Percentiles rank a stretch among this genome's conserved stretches.
These are phyloP conservation scores for Fusarium guadeloupense DNA, from an alignment of 2,329 filamentous ascomycete genomes.

Conservation along the genomic window DNA sequence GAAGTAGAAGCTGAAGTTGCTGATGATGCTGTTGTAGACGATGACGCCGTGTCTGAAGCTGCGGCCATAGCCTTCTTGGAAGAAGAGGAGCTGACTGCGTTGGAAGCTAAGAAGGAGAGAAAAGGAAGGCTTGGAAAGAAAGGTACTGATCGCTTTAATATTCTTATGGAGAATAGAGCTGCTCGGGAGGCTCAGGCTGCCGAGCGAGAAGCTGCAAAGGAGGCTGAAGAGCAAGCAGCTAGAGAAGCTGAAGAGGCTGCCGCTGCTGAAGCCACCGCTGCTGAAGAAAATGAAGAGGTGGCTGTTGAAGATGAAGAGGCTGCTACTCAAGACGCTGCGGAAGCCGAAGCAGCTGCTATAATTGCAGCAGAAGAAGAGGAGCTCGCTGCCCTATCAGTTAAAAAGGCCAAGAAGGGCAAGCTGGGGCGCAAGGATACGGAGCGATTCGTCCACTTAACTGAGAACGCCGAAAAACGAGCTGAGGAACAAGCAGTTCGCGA, in stretches of 20 bases:
- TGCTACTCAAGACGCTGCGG: constrained; percentile 33
- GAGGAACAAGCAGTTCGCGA: constrained; percentile 30
- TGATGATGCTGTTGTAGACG: constrained; percentile 16
- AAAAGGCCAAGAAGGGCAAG: constrained; percentile 50
- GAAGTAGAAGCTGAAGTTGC: constrained; percentile 28
- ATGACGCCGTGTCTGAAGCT: constrained; percentile 28
- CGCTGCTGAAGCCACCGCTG: constrained; percentile 28
- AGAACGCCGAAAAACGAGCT: constrained; percentile 29
- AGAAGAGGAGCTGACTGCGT: constrained; percentile 33
- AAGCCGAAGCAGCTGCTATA: constrained; percentile 37
- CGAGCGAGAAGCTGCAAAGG: constrained; percentile 45
- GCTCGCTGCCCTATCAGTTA: constrained; percentile 52
- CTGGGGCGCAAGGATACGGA: constrained; percentile 40
- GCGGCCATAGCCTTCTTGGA: constrained; percentile 19
- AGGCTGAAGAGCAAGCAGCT: constrained; percentile 43
- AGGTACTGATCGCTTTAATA: constrained; percentile 31
- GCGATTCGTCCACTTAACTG: constrained; percentile 26
- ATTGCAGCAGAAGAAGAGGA: constrained; percentile 49
- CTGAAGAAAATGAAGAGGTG: constrained; percentile 28
- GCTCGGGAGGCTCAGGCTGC: constrained; percentile 41
- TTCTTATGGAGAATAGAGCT: constrained; percentile 31
- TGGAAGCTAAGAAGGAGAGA: constrained; percentile 34
- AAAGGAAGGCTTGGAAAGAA: constrained; percentile 39
- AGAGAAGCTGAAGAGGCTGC: constrained; percentile 42
- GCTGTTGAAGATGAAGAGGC: constrained; percentile 32